Percentiles rank a stretch among this genome's conserved stretches.
Conservation (phyloP, 768 basidiomycete species). For the Chalciporus chontae region DNA sequence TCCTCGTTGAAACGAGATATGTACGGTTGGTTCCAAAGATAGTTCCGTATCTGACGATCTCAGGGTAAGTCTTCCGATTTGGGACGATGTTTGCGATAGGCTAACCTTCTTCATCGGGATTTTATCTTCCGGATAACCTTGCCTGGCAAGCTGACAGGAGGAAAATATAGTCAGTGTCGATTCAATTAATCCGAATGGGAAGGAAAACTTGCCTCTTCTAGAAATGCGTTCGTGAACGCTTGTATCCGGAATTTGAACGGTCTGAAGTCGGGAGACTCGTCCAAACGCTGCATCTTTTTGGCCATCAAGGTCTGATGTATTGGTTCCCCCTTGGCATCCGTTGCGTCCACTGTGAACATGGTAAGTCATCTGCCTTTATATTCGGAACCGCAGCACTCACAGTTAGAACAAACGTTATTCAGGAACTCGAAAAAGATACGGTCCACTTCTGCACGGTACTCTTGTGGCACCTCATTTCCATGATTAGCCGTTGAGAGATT, state of each 20-base stretch:
- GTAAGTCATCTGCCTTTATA: slow-evolving; percentile 10
- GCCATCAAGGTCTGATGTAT: slow-evolving; percentile 99
- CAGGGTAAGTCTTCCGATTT: slow-evolving; percentile 13
- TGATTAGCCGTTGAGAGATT: slow-evolving; percentile 31
- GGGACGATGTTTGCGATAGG: slow-evolving; percentile 8
- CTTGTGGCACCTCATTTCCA: slow-evolving; percentile 69
- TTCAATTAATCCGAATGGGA: slow-evolving; percentile 2
- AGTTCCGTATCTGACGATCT: slow-evolving; percentile 73
- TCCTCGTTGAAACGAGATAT: slow-evolving; percentile 98
- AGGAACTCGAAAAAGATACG: slow-evolving; percentile 89
- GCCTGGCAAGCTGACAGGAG: slow-evolving; percentile 59
- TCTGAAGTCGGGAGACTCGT: slow-evolving; percentile 94
- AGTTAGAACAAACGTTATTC: slow-evolving; percentile 82
- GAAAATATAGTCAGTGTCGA: slow-evolving; percentile 7
- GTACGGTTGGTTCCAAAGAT: slow-evolving; percentile 91
- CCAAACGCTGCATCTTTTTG: slow-evolving; percentile 96
- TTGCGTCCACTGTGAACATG: slow-evolving; percentile 71
- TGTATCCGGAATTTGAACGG: slow-evolving; percentile 99
- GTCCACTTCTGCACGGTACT: slow-evolving; percentile 81
- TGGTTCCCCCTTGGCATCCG: slow-evolving; percentile 91
- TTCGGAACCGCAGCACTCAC: slow-evolving; percentile 46
- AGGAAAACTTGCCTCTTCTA: slow-evolving; percentile 68
- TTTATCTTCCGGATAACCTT: slow-evolving; percentile 90
- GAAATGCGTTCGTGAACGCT: slow-evolving; percentile 93
- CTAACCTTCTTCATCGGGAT: slow-evolving; percentile 94